Evolutionary conservation across 2,329 filamentous ascomycete genomes (phyloP), one percentile per base, ranked within the genome.

Genomic region (Curvularia sp.): DNA sequence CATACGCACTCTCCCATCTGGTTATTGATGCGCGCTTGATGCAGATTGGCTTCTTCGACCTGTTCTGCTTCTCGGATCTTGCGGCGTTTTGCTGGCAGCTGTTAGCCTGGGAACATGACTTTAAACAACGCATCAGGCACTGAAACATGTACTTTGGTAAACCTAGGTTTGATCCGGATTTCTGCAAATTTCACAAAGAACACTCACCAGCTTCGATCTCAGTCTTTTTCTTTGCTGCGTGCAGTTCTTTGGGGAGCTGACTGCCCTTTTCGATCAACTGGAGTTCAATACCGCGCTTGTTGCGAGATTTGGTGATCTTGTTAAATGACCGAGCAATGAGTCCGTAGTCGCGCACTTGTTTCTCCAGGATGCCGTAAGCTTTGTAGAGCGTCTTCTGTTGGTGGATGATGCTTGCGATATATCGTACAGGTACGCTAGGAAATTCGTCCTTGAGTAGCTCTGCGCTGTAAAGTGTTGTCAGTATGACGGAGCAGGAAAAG

Each of bases 1-100:
- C 90, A 92, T 42, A 82, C 83, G 66, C 79, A 96, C 65, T 94
- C 90, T 10, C 81, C 75, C 39, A 89, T 79, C 18, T 84, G 81
- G 0, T 87, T 64, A 19, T 63, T 64, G 39, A 52, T 57, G 15
- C 64, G 52, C 15, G 75, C 73, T 49, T 51, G 49, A 10, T 59
- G 46, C 13, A 77, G 57, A 46, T 81, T 81, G 18, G 69, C 65
- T 32, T 75, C 64, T 63, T 81, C 80, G 2, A 59, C 58, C 25
- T 58, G 55, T 38, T 65, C 47, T 19, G 57, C 55, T 41, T 71
- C 60, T 54, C 66, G 63, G n/a, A 66, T 53, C 55, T 69, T 66
- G n/a, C 51, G 64, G 8, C 70, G 73, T 53, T 75, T 72, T 15
- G 41, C 70, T 73, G 34, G 25, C 25, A 48, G 3, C 10, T 15